A percentile compares a stretch with the other conserved stretches of the same genome.
phyloP scores from a whole-genome alignment of 2,329 filamentous ascomycete genomes.

The Dactylonectria macrodidyma region DNA sequence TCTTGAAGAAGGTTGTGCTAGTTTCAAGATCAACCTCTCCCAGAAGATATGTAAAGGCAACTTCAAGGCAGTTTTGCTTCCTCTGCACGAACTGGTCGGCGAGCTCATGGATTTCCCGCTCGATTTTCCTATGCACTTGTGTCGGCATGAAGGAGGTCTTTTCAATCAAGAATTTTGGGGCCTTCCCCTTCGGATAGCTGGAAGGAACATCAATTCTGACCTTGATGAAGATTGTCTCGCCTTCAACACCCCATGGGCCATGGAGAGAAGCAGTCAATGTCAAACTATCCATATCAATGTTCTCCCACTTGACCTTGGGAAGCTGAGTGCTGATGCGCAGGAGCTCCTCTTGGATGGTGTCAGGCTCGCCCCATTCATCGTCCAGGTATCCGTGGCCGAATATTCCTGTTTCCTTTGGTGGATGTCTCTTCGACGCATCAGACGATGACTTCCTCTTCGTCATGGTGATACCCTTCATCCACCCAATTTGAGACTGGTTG shows the following conservation, averaged over 20 bases:
- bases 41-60: slow-evolving; percentile 73
- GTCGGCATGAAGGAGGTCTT: slow-evolving; percentile 75
- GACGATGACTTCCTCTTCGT: slow-evolving; percentile 66
- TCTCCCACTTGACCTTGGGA: slow-evolving; percentile 75
- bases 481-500: slow-evolving; percentile 73
- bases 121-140: slow-evolving; percentile 65
- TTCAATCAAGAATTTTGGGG: slow-evolving; percentile 73
- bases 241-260: slow-evolving; percentile 73
- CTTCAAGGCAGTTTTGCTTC: slow-evolving; percentile 74
- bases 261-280: slow-evolving; percentile 73
- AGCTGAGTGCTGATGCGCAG: slow-evolving; percentile 73
- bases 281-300: slow-evolving; percentile 74
- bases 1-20: slow-evolving; percentile 74
- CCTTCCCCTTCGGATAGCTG: slow-evolving; percentile 70
- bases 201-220: slow-evolving; percentile 73
- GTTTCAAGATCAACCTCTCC: slow-evolving; percentile 74
- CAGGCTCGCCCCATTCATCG: slow-evolving; percentile 72
- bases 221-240: slow-evolving; percentile 73
- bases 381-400: slow-evolving; percentile 67
- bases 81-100: slow-evolving; percentile 69
- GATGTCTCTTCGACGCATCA: slow-evolving; percentile 59
- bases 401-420: slow-evolving; percentile 67
- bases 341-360: slow-evolving; percentile 76
- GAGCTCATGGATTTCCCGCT: slow-evolving; percentile 70
- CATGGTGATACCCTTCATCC: slow-evolving; percentile 80